These are phyloP conservation scores for Hypoxylon crocopeplum DNA, from an alignment of 495 filamentous ascomycete species.

Conservation along the genomic window DNA sequence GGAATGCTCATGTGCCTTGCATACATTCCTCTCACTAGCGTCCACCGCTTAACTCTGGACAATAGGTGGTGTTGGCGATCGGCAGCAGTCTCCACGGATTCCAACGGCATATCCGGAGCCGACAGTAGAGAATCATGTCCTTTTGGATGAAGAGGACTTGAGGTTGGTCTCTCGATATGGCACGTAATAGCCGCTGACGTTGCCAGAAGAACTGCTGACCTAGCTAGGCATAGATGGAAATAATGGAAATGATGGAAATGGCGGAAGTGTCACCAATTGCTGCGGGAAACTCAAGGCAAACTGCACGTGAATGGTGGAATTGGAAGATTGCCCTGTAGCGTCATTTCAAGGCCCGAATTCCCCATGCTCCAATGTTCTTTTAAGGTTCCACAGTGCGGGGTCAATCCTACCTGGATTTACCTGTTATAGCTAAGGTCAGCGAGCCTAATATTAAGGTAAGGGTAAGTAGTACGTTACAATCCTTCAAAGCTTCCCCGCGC, in stretches of 20 bases:
- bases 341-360: constrained; percentile 25
- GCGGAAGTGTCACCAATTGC: too few species aligned
- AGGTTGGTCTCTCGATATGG: too few species aligned
- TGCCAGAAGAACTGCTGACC: background rate
- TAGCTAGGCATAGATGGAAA: background rate
- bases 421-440: background rate
- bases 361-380: constrained; percentile 15
- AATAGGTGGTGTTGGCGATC: background rate
- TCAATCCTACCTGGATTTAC: constrained; percentile 6
- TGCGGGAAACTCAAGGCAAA: too few species aligned
- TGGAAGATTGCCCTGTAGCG: too few species aligned
- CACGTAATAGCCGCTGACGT: constrained; percentile 7
- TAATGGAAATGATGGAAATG: background rate
- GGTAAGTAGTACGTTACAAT: constrained; percentile 2
- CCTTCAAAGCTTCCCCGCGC: constrained; percentile 24
- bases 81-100: background rate
- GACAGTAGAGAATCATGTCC: too few species aligned
- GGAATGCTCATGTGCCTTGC: constrained; percentile 26
- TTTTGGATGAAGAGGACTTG: too few species aligned
- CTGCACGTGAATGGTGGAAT: constrained; percentile 27
- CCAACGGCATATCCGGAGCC: constrained; percentile 1
- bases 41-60: too few species aligned
- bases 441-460: too few species aligned
- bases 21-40: constrained; percentile 19
- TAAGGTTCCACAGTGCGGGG: constrained; percentile 31